Base-by-base conservation (phyloP, 805 yeast genomes). In the Pichia gijzeniarum region DNA sequence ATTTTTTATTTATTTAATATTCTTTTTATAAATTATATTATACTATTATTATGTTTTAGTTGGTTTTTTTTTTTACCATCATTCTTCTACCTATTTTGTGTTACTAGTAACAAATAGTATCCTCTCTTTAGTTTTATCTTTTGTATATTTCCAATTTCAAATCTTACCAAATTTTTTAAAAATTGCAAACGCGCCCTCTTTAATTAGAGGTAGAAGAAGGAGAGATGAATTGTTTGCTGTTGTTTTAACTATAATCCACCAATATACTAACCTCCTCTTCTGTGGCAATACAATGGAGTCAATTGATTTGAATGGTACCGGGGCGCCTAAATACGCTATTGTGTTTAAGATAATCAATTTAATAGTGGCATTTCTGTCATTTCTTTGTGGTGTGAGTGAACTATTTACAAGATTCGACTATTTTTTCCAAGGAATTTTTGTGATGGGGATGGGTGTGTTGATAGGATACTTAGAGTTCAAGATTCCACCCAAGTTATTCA, bases 351-450 rank as follows among this genome's bases (percentile, higher is more conserved):
- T 68, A 12, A 71, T 74, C 48, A 82, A 82, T 57, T 54, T 82
- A 40, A 55, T 70, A 1, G 80, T 82, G 25, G 82, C 84, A 3
- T 70, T 69, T 1, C 53, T 79, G 35, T 54, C 80, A 2, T 81
- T 69, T 4, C 56, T 71, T 33, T 66, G 70, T 22, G 81, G 81
- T 5, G 41, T 76, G 22, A 68, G 76, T 17, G 80, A 77, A 61
- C 54, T 76, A 38, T 70, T 74, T 21, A 48, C 57, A 40, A 67
- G 70, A 4, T 53, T 65, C 33, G 62, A 50, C 32, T 58, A 71
- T 61, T 80, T 82, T 57, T 59, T 82, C 30, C 65, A 77, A 40
- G 85, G 85, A 1, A 38, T 82, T n/a, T 80, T 72, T 57, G 67
- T 82, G 18, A 65, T 80, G 25, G 67, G 68, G 4, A 66, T 81